Conservation (phyloP, 257 asterid genomes). For the Sherardia arvensis region DNA sequence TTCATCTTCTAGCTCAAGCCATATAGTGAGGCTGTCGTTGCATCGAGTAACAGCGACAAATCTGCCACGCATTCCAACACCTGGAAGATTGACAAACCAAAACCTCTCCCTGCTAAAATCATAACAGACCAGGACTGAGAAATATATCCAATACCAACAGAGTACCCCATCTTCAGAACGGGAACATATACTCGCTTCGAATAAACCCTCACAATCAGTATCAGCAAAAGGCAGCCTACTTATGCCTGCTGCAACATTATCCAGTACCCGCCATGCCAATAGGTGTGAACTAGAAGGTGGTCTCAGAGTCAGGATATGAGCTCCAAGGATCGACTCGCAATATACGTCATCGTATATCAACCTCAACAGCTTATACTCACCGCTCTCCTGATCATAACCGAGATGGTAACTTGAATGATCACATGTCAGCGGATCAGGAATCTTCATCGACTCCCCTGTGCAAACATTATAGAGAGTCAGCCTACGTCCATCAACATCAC, state of each 20-base stretch:
- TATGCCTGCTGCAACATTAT: neutral
- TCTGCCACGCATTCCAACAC: too few relatives aligned
- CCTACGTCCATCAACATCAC: neutral
- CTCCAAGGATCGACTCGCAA: neutral
- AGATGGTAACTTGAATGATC: neutral
- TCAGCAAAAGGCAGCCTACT: too few relatives aligned
- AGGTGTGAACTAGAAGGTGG: neutral
- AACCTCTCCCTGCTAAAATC: too few relatives aligned
- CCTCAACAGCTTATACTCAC: neutral
- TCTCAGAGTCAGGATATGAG: neutral
- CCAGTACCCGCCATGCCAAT: neutral
- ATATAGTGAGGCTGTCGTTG: too few relatives aligned
- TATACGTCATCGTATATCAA: neutral
- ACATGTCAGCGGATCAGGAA: neutral
- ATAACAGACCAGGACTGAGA: too few relatives aligned
- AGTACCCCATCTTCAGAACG: too few relatives aligned
- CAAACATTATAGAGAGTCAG: neutral
- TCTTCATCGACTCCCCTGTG: neutral
- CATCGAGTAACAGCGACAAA: too few relatives aligned
- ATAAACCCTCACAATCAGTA: too few relatives aligned
- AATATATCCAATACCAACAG: too few relatives aligned
- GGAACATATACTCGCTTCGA: too few relatives aligned
- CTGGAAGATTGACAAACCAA: too few relatives aligned
- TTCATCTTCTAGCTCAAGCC: too few relatives aligned
- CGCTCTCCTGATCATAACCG: neutral